Evolutionary conservation across 352 stramenopile genomes (phyloP), one percentile per base, ranked within the genome.

Genomic region (Phytophthora pini): DNA sequence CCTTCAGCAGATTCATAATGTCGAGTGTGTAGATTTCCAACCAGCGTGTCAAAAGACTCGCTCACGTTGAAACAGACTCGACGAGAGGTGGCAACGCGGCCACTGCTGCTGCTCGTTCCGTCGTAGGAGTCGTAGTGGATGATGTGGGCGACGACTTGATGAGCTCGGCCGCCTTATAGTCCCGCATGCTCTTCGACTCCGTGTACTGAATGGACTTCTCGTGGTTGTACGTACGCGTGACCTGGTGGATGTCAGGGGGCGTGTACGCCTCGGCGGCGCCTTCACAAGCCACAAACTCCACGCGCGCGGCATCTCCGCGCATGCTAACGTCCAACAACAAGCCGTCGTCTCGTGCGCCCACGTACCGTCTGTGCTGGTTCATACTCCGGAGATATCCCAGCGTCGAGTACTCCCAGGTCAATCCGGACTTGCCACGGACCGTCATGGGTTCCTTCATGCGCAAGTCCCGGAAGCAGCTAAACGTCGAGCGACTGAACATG

Each of bases 351-450:
- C 87, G 83, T 40, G 84, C 74, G 27, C 86, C 88, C 20, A 96
- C 82, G 61, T 94, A 96, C 39, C 88, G 80, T 41, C 88, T 84
- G 54, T 96, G 88, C 70, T 96, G 88, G 73, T 94, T 95, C 87
- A 95, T 94, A 70, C 87, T 95, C 62, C 92, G 87, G 31, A 95
- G 74, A 56, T 93, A 82, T 15, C 87, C 87, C 1, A 90, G 74
- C 3, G 85, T 88, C 26, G 85, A 94, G 52, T 94, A 92, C 51
- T 94, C 87, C 85, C 85, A 95, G 45, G 87, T 82, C 8, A 94
- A 68, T 0, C 87, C 87, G 0, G 84, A 80, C 46, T 80, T 90
- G 48, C 87, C 87, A 1, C 87, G 80, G 27, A 84, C 68, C 17
- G 27, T 66, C 40, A 74, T 71, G 8, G 80, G 68, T 20, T 77